Conservation (phyloP, 169 alveolate species). For the Eimeria brunetti region DNA sequence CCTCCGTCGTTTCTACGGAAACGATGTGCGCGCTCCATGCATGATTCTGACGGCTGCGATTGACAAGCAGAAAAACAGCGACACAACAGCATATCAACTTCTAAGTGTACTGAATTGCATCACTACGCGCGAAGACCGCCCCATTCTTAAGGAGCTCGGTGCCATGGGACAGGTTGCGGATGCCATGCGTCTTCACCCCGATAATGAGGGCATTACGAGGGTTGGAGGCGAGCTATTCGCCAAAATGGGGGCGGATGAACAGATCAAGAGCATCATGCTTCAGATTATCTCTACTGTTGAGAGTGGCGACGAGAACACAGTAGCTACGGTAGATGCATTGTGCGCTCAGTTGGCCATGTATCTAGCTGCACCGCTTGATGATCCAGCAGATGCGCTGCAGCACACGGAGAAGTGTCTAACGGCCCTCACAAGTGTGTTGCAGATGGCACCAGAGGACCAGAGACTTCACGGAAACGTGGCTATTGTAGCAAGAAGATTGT, state of each 20-base stretch:
- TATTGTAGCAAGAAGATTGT: conserved; percentile 65
- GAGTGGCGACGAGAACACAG: conserved; percentile 88
- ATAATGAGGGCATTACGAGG: conserved; percentile 87
- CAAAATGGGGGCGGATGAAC: conserved; percentile 94
- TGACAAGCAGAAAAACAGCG: conserved; percentile 79
- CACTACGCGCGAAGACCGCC: conserved; percentile 75
- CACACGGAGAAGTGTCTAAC: conserved; percentile 93
- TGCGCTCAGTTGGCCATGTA: conserved; percentile 91
- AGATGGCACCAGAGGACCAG: conserved; percentile 88
- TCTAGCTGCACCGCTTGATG: conserved; percentile 92
- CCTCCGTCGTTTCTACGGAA: conserved; percentile 78
- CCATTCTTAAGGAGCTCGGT: conserved; percentile 83
- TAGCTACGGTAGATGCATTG: conserved; percentile 89
- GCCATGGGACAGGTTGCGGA: conserved; percentile 91
- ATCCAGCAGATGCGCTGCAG: conserved; percentile 92
- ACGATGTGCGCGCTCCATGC: conserved; percentile 77
- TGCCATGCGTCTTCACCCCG: conserved; percentile 91
- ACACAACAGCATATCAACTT: conserved; percentile 50
- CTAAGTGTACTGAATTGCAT: conserved; percentile 65
- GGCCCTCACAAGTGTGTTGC: conserved; percentile 87
- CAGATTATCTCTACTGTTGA: conserved; percentile 88
- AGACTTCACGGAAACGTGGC: conserved; percentile 84
- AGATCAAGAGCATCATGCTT: conserved; percentile 92
- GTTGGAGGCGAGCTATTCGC: conserved; percentile 93
- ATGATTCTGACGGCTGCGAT: conserved; percentile 74